Evolutionary conservation across 257 asterid species (phyloP).

Genomic region (Agastache rugosa): DNA sequence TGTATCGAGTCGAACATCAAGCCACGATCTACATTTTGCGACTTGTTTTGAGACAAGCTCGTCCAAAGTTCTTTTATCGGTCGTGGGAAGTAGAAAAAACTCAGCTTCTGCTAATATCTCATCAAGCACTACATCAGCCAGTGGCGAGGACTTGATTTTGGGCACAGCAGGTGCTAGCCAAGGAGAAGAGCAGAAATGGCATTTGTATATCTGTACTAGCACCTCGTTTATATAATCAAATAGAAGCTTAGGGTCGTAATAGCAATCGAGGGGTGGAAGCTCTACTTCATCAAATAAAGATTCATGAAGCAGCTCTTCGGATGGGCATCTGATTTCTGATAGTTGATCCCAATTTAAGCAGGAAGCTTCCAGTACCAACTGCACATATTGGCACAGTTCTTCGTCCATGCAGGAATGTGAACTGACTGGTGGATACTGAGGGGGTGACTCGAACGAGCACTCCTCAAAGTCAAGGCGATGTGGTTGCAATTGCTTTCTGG

Average conservation of each 20-base stretch:
- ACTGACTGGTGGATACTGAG: slow-evolving; percentile 33
- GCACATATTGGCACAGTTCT: slow-evolving; percentile 56
- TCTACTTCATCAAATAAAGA: slow-evolving; percentile 53
- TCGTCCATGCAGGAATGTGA: slow-evolving; percentile 40
- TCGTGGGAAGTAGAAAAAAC: slow-evolving; percentile 47
- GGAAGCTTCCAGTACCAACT: slow-evolving; percentile 57
- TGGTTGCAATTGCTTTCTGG: slow-evolving; percentile 46
- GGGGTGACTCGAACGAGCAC: slow-evolving; percentile 41
- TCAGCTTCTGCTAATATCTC: slow-evolving; percentile 63
- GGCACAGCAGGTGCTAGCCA: slow-evolving; percentile 51
- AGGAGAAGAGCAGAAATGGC: slow-evolving; percentile 45
- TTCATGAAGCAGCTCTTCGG: slow-evolving; percentile 48
- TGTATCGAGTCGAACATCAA: slow-evolving; percentile 50
- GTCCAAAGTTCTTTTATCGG: slow-evolving; percentile 50
- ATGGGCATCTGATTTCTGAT: slow-evolving; percentile 35
- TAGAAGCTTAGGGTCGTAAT: slow-evolving; percentile 63
- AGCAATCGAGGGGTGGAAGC: slow-evolving; percentile 43
- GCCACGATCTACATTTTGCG: slow-evolving; percentile 58
- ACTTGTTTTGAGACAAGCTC: slow-evolving; percentile 55
- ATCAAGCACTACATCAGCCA: slow-evolving; percentile 52
- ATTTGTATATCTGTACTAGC: slow-evolving; percentile 45
- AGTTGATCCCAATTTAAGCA: slow-evolving; percentile 54
- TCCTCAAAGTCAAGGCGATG: slow-evolving; percentile 63
- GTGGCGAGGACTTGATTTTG: slow-evolving; percentile 38
- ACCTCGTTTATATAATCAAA: slow-evolving; percentile 76